Base-by-base conservation (phyloP, 2,329 filamentous ascomycete genomes). In the Emydomyces testavorans region DNA sequence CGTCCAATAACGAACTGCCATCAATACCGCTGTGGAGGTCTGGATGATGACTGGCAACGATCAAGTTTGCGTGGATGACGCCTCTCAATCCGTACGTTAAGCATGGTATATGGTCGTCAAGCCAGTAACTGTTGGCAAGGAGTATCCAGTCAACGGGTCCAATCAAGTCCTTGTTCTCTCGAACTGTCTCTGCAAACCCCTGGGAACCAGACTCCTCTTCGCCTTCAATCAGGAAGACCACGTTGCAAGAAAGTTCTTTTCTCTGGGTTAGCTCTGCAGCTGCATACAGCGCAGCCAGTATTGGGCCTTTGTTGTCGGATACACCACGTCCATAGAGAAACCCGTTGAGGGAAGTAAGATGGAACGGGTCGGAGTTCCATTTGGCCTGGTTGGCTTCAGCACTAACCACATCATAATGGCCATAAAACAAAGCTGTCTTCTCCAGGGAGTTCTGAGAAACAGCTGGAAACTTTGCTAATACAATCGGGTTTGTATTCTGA, bases 1-100 rank as follows among this genome's bases (percentile, higher is more conserved):
- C 92, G 51, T 94, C 86, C 24, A 61, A 78, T 67, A 93, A 77
- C 52, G 85, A 80, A 52, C 88, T 94, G 32, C 92, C 92, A 59
- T 96, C 90, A n/a, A 98, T 90, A 58, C 92, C 92, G 52, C 87
- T 94, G 65, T 98, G 92, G 1, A 94, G 76, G 65, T 98, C 92
- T 0, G 89, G 88, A 53, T 85, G 80, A 44, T 80, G 79, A 49
- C 88, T 93, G 54, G 93, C 83, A 21, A 98, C 80, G 52, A 88
- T 83, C 4, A 96, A 76, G 0, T 87, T 94, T 4, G 89, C 90
- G 62, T 96, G 90, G 18, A 98, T 82, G 21, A 98, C 90, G 20
- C 92, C 92, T 41, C 92, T 80, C 5, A 96, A 75, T 1, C 92
- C 92, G 53, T 98, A 98, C 0, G 92, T 98, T 49, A 98, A 70